Conservation (phyloP, 2,329 filamentous ascomycete genomes). For the Nemania bipapillata region DNA sequence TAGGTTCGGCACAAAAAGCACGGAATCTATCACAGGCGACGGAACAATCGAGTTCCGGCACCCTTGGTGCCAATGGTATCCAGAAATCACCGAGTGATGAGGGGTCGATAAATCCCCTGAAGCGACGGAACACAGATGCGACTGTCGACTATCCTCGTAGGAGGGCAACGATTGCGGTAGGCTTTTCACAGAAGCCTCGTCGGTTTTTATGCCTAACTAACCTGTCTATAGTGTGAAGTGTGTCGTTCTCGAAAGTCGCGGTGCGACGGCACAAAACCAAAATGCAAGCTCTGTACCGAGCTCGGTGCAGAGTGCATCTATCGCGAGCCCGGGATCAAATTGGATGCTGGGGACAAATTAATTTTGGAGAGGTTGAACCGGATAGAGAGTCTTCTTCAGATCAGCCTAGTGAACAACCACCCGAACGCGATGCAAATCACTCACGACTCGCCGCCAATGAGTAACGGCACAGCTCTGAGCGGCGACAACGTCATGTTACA, state of each 20-base stretch:
- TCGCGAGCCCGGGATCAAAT: conserved; percentile 85
- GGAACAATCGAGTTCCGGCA: conserved; percentile 53
- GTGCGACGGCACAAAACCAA: conserved; percentile 81
- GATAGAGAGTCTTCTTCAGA: conserved; percentile 82
- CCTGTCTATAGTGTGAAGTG: conserved; percentile 73
- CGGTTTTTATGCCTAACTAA: conserved; percentile 16
- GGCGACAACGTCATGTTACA: conserved; percentile 66
- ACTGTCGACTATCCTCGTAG: conserved; percentile 72
- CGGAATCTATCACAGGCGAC: conserved; percentile 67
- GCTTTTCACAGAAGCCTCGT: conserved; percentile 48
- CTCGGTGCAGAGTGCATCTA: conserved; percentile 85
- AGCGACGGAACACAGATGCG: conserved; percentile 70
- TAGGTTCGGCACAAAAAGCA: conserved; percentile 64
- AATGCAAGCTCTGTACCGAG: conserved; percentile 85
- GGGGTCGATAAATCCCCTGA: conserved; percentile 62
- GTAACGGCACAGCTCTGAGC: conserved; percentile 70
- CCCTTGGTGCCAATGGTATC: conserved; percentile 54
- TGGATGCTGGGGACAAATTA: conserved; percentile 86
- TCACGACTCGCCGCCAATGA: conserved; percentile 72
- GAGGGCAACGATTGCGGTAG: conserved; percentile 73
- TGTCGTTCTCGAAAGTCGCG: conserved; percentile 82
- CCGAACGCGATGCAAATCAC: conserved; percentile 65
- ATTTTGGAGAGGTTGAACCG: conserved; percentile 81
- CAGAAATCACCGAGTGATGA: conserved; percentile 64
- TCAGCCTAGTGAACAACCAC: conserved; percentile 66